Conservation (phyloP, 805 yeast species). For the Peterozyma toletana region DNA sequence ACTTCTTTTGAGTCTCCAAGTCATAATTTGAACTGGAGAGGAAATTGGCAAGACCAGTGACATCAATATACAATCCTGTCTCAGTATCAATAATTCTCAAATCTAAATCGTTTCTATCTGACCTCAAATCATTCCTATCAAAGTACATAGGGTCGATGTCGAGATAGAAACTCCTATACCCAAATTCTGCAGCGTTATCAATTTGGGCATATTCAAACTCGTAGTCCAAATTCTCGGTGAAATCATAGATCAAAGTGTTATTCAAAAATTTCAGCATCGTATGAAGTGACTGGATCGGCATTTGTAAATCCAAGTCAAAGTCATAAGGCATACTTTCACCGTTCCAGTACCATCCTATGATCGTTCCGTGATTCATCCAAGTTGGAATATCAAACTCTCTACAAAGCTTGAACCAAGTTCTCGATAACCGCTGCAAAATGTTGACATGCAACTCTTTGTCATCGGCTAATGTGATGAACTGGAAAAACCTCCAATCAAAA, state of each 20-base stretch:
- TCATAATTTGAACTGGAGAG: neutral
- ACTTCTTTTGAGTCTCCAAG: neutral
- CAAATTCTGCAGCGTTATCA: slow-evolving; percentile 16
- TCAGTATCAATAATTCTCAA: slow-evolving; percentile 40
- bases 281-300: slow-evolving; percentile 33
- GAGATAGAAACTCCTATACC: slow-evolving; percentile 22
- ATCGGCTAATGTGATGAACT: slow-evolving; percentile 1
- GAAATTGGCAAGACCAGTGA: slow-evolving; percentile 26
- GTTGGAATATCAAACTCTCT: slow-evolving; percentile 22
- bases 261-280: slow-evolving; percentile 25
- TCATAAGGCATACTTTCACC: slow-evolving; percentile 37
- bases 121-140: slow-evolving; percentile 26
- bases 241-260: slow-evolving; percentile 27
- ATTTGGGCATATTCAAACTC: slow-evolving; percentile 6
- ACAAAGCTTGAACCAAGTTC: slow-evolving; percentile 31
- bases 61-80: slow-evolving; percentile 42
- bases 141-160: slow-evolving; percentile 27
- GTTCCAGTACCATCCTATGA: slow-evolving; percentile 28
- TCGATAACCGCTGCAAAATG: slow-evolving; percentile 23
- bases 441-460: slow-evolving; percentile 22
- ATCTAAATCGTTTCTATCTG: slow-evolving; percentile 28
- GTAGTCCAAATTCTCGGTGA: slow-evolving; percentile 10
- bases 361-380: slow-evolving; percentile 15
- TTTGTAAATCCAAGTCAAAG: slow-evolving; percentile 30
- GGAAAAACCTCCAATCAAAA: slow-evolving; percentile 28